Percentiles rank a stretch among this genome's conserved stretches.
These are phyloP conservation scores for Boletus coccyginus DNA, from an alignment of 768 basidiomycete species.

Conservation along the genomic window DNA sequence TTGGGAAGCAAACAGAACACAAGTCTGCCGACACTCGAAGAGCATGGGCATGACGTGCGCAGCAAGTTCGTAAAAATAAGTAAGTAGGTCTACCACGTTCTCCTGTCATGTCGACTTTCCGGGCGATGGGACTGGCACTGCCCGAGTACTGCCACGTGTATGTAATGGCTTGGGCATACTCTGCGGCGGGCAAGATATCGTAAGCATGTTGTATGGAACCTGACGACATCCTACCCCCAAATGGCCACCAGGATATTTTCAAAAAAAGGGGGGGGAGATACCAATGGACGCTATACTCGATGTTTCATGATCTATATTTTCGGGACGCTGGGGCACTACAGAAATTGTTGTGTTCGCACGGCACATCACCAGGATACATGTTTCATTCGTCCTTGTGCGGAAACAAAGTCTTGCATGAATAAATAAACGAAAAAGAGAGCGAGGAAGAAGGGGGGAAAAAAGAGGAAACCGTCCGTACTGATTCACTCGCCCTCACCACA, in stretches of 20 bases:
- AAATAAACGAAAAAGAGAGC: background rate
- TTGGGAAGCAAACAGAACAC: too few species aligned
- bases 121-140: background rate
- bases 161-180: background rate
- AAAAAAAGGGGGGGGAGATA: background rate
- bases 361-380: too few species aligned
- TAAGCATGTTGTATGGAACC: background rate
- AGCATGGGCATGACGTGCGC: background rate
- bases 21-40: background rate
- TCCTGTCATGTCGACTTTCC: background rate
- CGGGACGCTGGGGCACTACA: too few species aligned
- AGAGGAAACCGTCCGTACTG: background rate
- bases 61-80: background rate
- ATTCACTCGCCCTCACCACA: constrained; percentile 2
- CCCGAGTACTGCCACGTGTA: background rate
- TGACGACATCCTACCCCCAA: background rate
- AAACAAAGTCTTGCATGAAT: background rate
- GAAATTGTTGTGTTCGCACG: background rate
- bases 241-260: too few species aligned
- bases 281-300: too few species aligned
- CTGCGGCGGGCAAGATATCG: background rate
- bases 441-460: too few species aligned
- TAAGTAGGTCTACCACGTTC: background rate
- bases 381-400: too few species aligned
- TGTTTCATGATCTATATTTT: too few species aligned